Base-by-base conservation (phyloP, 2,329 filamentous ascomycete genomes). In the Tricladium varicosporioides region DNA sequence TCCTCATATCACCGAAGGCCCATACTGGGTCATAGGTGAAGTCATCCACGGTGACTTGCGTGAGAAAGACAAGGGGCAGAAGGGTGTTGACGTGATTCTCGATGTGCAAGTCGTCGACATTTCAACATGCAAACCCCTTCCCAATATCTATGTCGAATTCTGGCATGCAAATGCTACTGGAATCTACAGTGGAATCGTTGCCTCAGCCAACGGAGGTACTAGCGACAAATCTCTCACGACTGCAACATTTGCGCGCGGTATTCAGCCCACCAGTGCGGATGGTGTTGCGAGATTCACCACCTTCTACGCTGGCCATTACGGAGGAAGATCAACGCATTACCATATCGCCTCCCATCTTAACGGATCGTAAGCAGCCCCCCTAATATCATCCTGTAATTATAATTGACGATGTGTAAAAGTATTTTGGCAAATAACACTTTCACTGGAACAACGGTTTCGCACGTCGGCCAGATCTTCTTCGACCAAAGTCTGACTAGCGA, bases 401-500 rank as follows among this genome's bases (percentile, higher is more conserved):
- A n/a, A n/a, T n/a, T n/a, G n/a, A n/a, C n/a, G n/a, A n/a, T n/a
- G n/a, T n/a, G n/a, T n/a, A n/a, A n/a, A n/a, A n/a, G n/a, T n/a
- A 57, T 69, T 22, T 60, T 66, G 40, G 46, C 67, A 16, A 78
- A 78, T 66, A 63, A 79, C 65, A 80, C 78, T 53, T 80, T 82
- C 60, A 70, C 71, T 43, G 79, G 76, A 58, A 74, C 75, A 14
- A 75, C 72, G 51, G 76, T 81, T 56, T 78, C 80, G 7, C 84
- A 88, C 71, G 76, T 87, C 42, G 84, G 85, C 15, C 85, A 89
- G 68, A 67, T 85, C 51, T 88, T 84, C 76, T 84, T 85, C 68
- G 83, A 87, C 68, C 80, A 86, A 67, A 74, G 76, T 60, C 77
- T 88, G 9, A 78, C 83, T 62, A 64, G 65, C 22, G 60, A 73